These are phyloP conservation scores for Forsythia suspensa DNA, from an alignment of 257 asterid genomes.

Conservation along the genomic window DNA sequence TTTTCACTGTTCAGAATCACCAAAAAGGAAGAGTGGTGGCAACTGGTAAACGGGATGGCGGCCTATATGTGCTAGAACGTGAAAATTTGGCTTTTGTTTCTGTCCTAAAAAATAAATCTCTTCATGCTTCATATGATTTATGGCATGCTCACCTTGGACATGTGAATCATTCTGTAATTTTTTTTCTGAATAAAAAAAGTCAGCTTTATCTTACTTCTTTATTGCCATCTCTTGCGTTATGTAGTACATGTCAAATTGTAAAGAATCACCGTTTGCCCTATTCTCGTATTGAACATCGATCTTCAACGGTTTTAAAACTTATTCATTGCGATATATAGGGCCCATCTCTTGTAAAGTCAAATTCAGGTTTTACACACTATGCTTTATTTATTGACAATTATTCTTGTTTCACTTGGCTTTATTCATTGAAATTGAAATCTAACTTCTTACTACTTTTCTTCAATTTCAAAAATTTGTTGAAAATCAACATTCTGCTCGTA, in stretches of 20 bases:
- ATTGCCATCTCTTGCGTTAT: neutral
- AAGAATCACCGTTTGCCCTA: no score
- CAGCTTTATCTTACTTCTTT: neutral
- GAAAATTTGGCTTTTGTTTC: no score
- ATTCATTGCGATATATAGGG: neutral
- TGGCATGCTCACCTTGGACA: no score
- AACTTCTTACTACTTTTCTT: neutral
- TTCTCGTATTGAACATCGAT: no score
- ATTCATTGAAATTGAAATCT: neutral
- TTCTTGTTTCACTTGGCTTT: slow-evolving; percentile 3
- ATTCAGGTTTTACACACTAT: no score
- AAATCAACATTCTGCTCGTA: neutral
- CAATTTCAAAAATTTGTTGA: neutral
- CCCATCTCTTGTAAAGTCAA: no score
- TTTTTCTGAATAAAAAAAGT: neutral
- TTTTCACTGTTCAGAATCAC: neutral
- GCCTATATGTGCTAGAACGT: neutral
- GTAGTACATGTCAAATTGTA: no score
- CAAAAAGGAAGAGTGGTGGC: neutral
- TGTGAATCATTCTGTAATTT: no score
- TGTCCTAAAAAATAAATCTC: no score
- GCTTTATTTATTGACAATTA: neutral
- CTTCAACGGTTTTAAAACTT: no score
- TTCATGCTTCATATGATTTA: no score
- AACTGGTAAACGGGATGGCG: neutral